Percentiles rank a stretch among this genome's conserved stretches.
Conservation (phyloP, 2,329 filamentous ascomycete genomes). For the Botrytis medusae region DNA sequence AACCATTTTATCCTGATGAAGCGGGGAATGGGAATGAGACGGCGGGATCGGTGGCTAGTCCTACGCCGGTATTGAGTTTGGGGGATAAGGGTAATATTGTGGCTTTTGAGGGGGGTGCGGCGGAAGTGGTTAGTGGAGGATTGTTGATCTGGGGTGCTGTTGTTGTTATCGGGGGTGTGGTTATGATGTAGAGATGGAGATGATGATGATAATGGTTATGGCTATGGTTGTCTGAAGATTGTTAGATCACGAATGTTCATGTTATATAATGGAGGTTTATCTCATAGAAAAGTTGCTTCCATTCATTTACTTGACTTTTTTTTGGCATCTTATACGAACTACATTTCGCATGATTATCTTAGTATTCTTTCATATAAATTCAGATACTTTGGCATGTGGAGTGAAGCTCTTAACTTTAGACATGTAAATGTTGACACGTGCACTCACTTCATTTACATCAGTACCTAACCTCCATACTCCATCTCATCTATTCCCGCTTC, state of each 20-base stretch:
- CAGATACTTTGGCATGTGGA: too few species aligned
- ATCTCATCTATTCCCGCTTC: neutral
- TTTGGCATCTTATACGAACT: neutral
- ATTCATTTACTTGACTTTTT: neutral
- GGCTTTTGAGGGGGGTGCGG: conserved; percentile 2
- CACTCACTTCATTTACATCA: neutral
- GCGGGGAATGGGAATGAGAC: conserved; percentile 2
- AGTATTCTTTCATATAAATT: neutral
- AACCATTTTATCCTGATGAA: conserved; percentile 9
- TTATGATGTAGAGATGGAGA: neutral
- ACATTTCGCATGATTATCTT: too few species aligned
- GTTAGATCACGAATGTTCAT: neutral
- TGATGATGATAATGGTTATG: neutral
- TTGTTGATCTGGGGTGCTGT: neutral
- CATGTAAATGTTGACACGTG: neutral
- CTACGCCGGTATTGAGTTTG: neutral
- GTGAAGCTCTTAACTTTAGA: neutral
- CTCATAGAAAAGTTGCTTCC: neutral
- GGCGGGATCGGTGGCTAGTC: conserved; percentile 4
- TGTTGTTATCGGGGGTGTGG: neutral
- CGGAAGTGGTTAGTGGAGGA: neutral
- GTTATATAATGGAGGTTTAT: neutral
- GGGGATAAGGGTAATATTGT: neutral
- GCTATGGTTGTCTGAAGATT: too few species aligned
- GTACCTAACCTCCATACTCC: neutral